These are phyloP conservation scores for Falciphora oryzae DNA, from an alignment of 2,329 filamentous ascomycete species.

Conservation along the genomic window DNA sequence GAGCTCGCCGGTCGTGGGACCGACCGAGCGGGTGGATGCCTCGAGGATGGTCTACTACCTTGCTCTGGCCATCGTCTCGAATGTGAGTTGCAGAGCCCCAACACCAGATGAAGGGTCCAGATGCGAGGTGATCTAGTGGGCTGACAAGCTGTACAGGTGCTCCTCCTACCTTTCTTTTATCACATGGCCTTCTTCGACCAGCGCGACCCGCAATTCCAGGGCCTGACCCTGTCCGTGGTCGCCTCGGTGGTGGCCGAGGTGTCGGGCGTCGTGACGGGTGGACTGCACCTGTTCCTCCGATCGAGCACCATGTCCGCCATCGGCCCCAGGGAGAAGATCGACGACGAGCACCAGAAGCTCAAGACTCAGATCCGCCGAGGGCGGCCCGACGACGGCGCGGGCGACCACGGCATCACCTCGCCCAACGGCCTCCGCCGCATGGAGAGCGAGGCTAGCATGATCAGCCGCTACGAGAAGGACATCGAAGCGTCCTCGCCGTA, in stretches of 20 bases:
- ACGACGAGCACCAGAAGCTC: constrained; percentile 38
- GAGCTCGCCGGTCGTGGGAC: constrained; percentile 47
- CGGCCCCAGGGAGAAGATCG: constrained; percentile 38
- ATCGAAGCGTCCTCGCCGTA: constrained; percentile 22
- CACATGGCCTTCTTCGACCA: constrained; percentile 41
- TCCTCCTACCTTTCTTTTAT: constrained; percentile 60
- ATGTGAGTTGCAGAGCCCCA: constrained; percentile 37
- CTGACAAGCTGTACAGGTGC: constrained; percentile 32
- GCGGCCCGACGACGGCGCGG: constrained; percentile 28
- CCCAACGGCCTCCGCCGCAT: constrained; percentile 25
- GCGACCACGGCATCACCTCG: constrained; percentile 28
- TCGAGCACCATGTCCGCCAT: constrained; percentile 55
- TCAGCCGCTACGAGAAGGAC: constrained; percentile 23
- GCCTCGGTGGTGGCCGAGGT: constrained; percentile 61
- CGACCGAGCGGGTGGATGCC: constrained; percentile 55
- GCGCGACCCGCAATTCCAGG: constrained; percentile 29
- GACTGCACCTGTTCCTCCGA: constrained; percentile 61
- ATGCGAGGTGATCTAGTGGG: not conserved
- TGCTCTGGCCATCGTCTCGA: constrained; percentile 48
- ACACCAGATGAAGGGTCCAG: not conserved
- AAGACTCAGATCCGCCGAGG: constrained; percentile 40
- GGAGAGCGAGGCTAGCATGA: constrained; percentile 30
- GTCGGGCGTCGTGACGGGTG: constrained; percentile 58
- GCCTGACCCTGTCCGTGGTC: constrained; percentile 52
- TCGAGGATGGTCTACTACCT: constrained; percentile 68